A percentile compares a stretch with the other conserved stretches of the same genome.
Conservation (phyloP, 305 asterid genomes). For the Solanum hybrid region DNA sequence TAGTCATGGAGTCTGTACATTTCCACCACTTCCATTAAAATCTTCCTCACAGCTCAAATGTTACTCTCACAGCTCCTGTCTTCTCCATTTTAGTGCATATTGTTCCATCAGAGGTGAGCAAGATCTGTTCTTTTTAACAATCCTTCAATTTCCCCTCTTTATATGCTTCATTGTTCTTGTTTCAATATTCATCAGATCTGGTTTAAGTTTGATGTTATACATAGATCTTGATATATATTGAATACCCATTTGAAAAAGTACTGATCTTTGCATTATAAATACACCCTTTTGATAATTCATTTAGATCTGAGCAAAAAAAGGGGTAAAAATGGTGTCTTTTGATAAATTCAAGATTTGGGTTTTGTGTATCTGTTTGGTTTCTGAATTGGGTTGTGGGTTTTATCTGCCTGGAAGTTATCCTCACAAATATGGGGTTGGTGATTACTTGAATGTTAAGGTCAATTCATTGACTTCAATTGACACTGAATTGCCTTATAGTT, state of each 20-base stretch:
- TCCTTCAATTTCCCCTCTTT: not conserved
- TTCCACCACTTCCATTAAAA: not conserved
- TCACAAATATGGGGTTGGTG: constrained; percentile 44
- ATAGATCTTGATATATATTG: constrained; percentile 19
- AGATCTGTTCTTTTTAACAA: not conserved
- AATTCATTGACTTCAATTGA: constrained; percentile 57
- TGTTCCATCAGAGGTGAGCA: constrained; percentile 3
- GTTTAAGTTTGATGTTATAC: not conserved
- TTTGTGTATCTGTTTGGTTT: constrained; percentile 16
- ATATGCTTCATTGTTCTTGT: not conserved
- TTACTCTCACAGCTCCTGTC: not conserved
- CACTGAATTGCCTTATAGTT: constrained; percentile 50
- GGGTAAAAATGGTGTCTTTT: constrained; percentile 26
- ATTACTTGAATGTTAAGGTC: constrained; percentile 42
- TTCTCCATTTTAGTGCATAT: not conserved
- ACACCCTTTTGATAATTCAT: constrained; percentile 19
- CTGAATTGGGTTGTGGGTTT: constrained; percentile 31
- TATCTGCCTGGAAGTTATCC: constrained; percentile 64
- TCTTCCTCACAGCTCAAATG: not conserved
- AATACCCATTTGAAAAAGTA: not conserved
- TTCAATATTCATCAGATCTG: not conserved
- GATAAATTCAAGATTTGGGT: constrained; percentile 28
- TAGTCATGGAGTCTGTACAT: not conserved
- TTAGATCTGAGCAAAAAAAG: constrained; percentile 23
- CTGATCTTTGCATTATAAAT: not conserved